Evolutionary conservation across 2,329 filamentous ascomycete species (phyloP), one percentile per base, ranked within the genome.

Genomic region (Septoria linicola): DNA sequence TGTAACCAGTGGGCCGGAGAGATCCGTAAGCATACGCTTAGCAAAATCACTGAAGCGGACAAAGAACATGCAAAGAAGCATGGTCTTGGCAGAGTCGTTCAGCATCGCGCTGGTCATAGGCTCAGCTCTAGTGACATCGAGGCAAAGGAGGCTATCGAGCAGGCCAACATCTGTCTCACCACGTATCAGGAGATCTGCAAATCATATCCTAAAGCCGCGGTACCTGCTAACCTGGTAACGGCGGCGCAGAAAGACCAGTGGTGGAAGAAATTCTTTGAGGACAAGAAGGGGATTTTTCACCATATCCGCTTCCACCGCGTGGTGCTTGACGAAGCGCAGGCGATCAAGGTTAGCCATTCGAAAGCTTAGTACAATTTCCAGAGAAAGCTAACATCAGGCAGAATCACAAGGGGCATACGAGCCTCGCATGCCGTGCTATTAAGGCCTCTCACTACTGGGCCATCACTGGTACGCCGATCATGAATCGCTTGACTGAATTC

Each of bases 241-340:
- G 61, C 73, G 0, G 59, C 69, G 0, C 51, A 71, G 8, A 70
- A 76, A 16, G 70, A 77, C 0, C 52, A 60, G 0, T 77, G 68
- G 61, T 74, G 71, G 66, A 53, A 58, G 8, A 14, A 58, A 0
- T 53, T 63, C 0, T 74, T 61, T 4, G 59, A 66, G 1, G 53
- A 62, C 0, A 41, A 69, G 0, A 61, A 72, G 3, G 73, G 71
- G 0, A 41, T 63, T 4, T 59, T 77, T 1, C 74, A 75, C 54
- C 41, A 50, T 1, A 59, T 74, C 3, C 63, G 69, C 0, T 81
- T 74, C 69, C 73, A 78, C 34, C 68, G 82, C 1, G 53, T 84
- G 3, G 72, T 99, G 69, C 81, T 97, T 23, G 92, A 99, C 63
- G 92, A 99, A 72, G 93, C 93, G 1, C 93, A 97, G 68, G 91